Evolutionary conservation across 129 eudicot genomes (phyloP).

Genomic region (Flaveria linearis): DNA sequence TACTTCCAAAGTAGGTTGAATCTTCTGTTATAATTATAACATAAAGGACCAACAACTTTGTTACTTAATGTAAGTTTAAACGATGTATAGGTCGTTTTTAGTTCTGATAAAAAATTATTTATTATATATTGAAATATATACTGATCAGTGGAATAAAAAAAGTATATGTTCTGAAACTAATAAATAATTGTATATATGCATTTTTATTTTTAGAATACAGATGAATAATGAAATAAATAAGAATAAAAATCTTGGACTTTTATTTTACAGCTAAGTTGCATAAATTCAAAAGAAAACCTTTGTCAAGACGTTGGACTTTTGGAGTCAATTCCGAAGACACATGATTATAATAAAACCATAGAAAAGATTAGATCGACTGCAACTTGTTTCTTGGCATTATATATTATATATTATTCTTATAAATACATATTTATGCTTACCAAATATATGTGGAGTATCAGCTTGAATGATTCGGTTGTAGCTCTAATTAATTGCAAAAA

Average conservation of each 20-base stretch:
- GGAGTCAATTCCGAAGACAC: slow-evolving; percentile 38
- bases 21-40: slow-evolving; percentile 48
- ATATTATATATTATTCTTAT: not conserved
- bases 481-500: not conserved
- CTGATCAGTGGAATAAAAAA: not conserved
- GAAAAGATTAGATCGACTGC: slow-evolving; percentile 28
- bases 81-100: not conserved
- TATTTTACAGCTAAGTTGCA: slow-evolving; percentile 32
- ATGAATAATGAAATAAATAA: not conserved
- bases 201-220: no score
- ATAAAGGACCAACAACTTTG: not conserved
- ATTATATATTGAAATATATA: not conserved
- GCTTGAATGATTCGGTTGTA: no score
- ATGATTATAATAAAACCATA: not conserved
- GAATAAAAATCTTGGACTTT: not conserved
- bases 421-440: not conserved
- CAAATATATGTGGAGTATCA: not conserved
- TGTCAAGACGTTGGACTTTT: slow-evolving; percentile 39
- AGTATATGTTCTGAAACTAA: not conserved
- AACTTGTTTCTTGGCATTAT: slow-evolving; percentile 35
- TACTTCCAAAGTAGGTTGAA: slow-evolving; percentile 55
- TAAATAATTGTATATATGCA: no score
- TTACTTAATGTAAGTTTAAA: no score
- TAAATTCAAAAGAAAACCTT: slow-evolving; percentile 19
- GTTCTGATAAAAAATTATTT: no score